phyloP scores from a whole-genome alignment of 495 filamentous ascomycete species.

The Pseudotulostoma volvatum region DNA sequence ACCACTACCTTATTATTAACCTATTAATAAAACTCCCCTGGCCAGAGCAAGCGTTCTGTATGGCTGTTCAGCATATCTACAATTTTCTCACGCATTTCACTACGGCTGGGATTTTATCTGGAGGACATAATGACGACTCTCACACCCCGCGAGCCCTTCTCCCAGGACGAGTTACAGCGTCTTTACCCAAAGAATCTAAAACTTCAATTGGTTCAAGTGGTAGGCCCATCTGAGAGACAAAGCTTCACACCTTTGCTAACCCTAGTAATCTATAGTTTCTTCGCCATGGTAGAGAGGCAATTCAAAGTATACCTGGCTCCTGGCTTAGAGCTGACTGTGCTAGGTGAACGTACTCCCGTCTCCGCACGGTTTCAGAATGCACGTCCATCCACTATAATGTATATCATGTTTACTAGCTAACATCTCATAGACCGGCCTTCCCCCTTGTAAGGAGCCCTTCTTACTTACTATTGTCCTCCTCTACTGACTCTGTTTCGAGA shows the following conservation, averaged over 20 bases:
- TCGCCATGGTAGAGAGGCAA: constrained; percentile 49
- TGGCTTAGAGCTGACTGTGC: constrained; percentile 1
- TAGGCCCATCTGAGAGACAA: too few species aligned
- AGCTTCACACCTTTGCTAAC: background rate
- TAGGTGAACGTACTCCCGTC: constrained; percentile 73
- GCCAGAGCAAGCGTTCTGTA: too few species aligned
- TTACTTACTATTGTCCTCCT: constrained; percentile 1
- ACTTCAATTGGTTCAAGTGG: constrained; percentile 78
- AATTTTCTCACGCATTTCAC: too few species aligned
- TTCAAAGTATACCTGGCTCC: background rate
- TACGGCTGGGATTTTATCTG: too few species aligned
- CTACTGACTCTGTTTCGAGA: constrained; percentile 26
- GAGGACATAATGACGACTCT: constrained; percentile 83
- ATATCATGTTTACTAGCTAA: constrained; percentile 2
- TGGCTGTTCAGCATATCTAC: too few species aligned
- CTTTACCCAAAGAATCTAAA: constrained; percentile 71
- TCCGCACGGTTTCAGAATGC: constrained; percentile 74
- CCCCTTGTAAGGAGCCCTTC: constrained; percentile 36
- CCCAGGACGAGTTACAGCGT: constrained; percentile 56
- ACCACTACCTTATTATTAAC: too few species aligned
- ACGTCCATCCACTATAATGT: constrained; percentile 9
- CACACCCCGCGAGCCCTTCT: constrained; percentile 58
- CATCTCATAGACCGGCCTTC: constrained; percentile 46
- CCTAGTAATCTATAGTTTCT: constrained; percentile 42
- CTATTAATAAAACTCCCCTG: too few species aligned